Conservation (phyloP, 768 basidiomycete species). For the Russula earlei region DNA sequence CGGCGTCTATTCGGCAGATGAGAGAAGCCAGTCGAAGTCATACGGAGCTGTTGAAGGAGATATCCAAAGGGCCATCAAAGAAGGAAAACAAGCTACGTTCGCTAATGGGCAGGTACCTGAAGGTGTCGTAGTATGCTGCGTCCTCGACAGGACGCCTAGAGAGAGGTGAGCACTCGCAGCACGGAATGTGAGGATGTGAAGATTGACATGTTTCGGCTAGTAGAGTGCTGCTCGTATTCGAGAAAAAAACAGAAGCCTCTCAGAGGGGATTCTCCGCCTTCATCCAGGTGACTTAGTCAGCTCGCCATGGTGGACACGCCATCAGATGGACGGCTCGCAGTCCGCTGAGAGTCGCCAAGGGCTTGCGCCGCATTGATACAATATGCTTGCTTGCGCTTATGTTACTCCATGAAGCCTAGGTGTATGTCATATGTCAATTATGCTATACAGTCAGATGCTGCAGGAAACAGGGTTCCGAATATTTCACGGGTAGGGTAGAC, state of each 20-base stretch:
- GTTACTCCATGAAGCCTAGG: background rate
- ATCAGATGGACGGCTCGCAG: background rate
- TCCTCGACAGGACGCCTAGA: constrained; percentile 1
- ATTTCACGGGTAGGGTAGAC: background rate
- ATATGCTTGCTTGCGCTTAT: constrained; percentile 8
- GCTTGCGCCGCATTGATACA: constrained; percentile 7
- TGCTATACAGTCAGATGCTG: background rate
- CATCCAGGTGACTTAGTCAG: constrained; percentile 3
- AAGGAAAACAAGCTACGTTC: constrained; percentile 26
- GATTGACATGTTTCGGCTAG: background rate
- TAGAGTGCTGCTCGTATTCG: background rate
- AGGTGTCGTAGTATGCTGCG: constrained; percentile 11
- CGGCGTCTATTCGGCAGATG: constrained; percentile 16
- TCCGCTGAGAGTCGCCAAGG: constrained; percentile 11
- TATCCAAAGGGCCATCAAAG: constrained; percentile 12
- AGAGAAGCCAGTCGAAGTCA: constrained; percentile 16
- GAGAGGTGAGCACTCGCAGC: constrained; percentile 10
- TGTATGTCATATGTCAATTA: constrained; percentile 2
- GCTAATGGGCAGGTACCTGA: constrained; percentile 20
- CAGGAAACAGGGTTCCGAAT: background rate
- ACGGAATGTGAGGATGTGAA: constrained; percentile 3
- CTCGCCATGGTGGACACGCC: constrained; percentile 1
- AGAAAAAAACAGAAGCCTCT: background rate
- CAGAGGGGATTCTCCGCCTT: background rate
- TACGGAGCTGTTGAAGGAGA: constrained; percentile 11